Evolutionary conservation across 768 basidiomycete genomes (phyloP).

Genomic region (Boletellus emodensis): DNA sequence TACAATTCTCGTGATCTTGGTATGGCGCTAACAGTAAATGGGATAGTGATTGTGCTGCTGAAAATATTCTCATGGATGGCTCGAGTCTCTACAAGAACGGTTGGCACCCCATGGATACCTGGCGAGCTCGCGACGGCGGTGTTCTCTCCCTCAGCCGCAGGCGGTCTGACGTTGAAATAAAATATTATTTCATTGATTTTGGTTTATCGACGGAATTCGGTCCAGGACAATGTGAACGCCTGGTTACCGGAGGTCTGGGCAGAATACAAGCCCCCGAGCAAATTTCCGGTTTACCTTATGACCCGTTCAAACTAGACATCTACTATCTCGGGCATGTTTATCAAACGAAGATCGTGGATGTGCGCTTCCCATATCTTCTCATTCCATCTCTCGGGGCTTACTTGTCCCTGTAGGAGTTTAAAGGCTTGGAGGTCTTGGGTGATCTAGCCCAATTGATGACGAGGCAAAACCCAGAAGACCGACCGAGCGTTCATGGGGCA

Average conservation of each 20-base stretch:
- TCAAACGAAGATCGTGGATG: constrained; percentile 11
- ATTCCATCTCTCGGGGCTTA: not conserved
- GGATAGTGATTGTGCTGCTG: constrained; percentile 21
- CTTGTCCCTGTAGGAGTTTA: constrained; percentile 1
- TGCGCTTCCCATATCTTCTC: not conserved
- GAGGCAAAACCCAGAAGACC: constrained; percentile 2
- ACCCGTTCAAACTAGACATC: constrained; percentile 31
- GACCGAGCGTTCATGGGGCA: not conserved
- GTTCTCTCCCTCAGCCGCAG: constrained; percentile 17
- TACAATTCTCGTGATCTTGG: not conserved
- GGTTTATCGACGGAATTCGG: constrained; percentile 28
- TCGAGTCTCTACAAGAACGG: constrained; percentile 22
- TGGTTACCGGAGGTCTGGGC: constrained; percentile 3
- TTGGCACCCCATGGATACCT: constrained; percentile 22
- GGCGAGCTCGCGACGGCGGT: constrained; percentile 11
- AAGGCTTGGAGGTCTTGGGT: not conserved
- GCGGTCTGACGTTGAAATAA: constrained; percentile 24
- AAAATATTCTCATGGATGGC: constrained; percentile 34
- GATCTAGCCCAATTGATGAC: constrained; percentile 6
- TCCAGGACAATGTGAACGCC: constrained; percentile 1
- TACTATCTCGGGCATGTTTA: constrained; percentile 20
- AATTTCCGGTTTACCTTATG: constrained; percentile 14
- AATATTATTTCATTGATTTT: constrained; percentile 37
- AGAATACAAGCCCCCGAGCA: constrained; percentile 25
- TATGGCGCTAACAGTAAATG: not conserved